A percentile compares a stretch with the other conserved stretches of the same genome.
Evolutionary conservation across 306 rosid species (phyloP).

Genomic region (Quercus gilva): DNA sequence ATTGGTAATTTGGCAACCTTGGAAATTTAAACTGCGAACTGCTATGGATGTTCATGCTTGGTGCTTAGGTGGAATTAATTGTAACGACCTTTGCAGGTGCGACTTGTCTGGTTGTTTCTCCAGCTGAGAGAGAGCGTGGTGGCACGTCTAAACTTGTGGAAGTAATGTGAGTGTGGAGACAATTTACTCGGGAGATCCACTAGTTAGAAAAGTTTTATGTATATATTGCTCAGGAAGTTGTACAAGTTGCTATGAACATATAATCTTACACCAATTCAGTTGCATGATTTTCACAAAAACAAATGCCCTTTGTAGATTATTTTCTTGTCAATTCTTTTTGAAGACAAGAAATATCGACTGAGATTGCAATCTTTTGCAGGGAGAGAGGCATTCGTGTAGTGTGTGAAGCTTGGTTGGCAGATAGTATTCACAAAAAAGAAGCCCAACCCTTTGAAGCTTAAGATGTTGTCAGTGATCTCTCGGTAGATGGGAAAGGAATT

Average conservation of each 20-base stretch:
- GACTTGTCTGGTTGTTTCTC: conserved; percentile 66
- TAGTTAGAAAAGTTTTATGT: neutral
- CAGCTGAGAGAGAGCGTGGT: conserved; percentile 63
- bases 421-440: conserved; percentile 77
- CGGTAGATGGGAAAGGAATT: conserved; percentile 66
- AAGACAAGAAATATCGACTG: neutral
- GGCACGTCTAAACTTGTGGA: conserved; percentile 68
- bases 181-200: neutral
- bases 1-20: conserved; percentile 35
- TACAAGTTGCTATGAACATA: neutral
- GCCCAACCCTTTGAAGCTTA: conserved; percentile 76
- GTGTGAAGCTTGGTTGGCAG: conserved; percentile 66
- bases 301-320: neutral
- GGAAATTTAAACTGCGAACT: neutral
- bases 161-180: conserved; percentile 49
- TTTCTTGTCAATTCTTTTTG: neutral
- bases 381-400: conserved; percentile 66
- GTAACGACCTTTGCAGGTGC: conserved; percentile 37
- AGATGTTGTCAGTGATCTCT: conserved; percentile 70
- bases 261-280: neutral
- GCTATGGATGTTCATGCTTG: neutral
- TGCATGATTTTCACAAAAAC: neutral
- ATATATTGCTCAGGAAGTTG: neutral
- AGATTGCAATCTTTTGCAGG: conserved; percentile 33
- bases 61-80: neutral